These are phyloP conservation scores for Stylonectria norvegica DNA, from an alignment of 2,329 filamentous ascomycete genomes.

Conservation along the genomic window DNA sequence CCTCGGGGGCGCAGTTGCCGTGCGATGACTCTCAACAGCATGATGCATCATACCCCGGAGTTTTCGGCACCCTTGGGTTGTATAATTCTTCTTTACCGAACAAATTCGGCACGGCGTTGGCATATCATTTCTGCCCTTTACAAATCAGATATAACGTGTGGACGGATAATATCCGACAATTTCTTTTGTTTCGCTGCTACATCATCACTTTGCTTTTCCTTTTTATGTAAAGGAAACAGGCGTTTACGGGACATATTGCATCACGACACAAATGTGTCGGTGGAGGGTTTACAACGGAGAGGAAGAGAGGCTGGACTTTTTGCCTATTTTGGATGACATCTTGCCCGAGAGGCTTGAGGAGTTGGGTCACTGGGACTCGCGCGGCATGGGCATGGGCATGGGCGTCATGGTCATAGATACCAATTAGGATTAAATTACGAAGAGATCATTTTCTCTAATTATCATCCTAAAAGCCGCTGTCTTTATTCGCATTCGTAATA, in stretches of 20 bases:
- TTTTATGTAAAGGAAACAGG: not conserved
- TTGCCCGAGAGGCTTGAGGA: too few relatives aligned
- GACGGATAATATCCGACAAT: not conserved
- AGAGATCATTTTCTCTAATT: too few relatives aligned
- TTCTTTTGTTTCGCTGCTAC: not conserved
- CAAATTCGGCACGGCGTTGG: constrained; percentile 23
- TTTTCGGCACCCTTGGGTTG: constrained; percentile 22
- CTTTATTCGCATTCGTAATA: too few relatives aligned
- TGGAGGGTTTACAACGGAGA: too few relatives aligned
- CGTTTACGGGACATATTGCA: not conserved
- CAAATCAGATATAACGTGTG: constrained; percentile 17
- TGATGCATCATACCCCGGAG: constrained; percentile 20
- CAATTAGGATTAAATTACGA: too few relatives aligned
- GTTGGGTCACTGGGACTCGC: too few relatives aligned
- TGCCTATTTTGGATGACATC: too few relatives aligned
- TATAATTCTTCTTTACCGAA: constrained; percentile 19
- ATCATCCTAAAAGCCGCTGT: too few relatives aligned
- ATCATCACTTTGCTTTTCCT: not conserved
- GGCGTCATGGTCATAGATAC: too few relatives aligned
- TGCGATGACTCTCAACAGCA: constrained; percentile 31
- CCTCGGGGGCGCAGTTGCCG: constrained; percentile 44
- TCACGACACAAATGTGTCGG: too few relatives aligned
- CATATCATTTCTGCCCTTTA: constrained; percentile 10
- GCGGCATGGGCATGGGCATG: too few relatives aligned
- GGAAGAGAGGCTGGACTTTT: too few relatives aligned